Base-by-base conservation (phyloP, 2,329 filamentous ascomycete genomes). In the Exophiala sp. region DNA sequence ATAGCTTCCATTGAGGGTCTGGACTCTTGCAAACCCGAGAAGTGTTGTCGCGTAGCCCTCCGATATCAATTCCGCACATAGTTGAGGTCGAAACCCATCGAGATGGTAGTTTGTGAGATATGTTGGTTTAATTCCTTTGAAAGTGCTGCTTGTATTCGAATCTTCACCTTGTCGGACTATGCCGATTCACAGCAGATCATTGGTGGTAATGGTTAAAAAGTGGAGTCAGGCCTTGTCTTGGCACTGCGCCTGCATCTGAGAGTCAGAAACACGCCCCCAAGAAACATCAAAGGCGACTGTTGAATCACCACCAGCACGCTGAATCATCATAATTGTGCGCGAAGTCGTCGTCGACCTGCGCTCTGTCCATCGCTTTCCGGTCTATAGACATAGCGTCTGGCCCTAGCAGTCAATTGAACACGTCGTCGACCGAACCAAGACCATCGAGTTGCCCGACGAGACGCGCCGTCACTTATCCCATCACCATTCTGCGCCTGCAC, bases 111-210 rank as follows among this genome's bases (percentile, higher is more conserved):
- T 24, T 43, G 53, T 14, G 29, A 53, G 41, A 50, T 36, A 47
- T 47, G 40, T 49, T 40, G 39, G 54, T 59, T 54, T 58, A 48
- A 50, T 57, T 52, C 4, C 54, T 62, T 56, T 52, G 9, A 38
- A 54, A 52, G 53, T 48, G 52, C 54, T 54, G 50, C 35, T 55
- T 50, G 53, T 16, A 38, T 50, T 39, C 45, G 50, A 52, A 59
- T 56, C 50, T 51, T 33, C 39, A 53, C 46, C 46, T 35, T 47
- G 52, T 54, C 46, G 47, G 32, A 38, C 38, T 47, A 14, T 42
- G 51, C 11, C 12, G 42, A 16, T 21, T 8, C 10, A 5, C 7
- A 3, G 10, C 35, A 16, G 41, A 18, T 57, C n/a, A 62, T 62
- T 62, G 60, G 60, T 39, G 16, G 35, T 45, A 11, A 21, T 40